Base-by-base conservation (phyloP, 1,284 basidiomycete genomes). In the Sporisorium iseilematis-ciliati region DNA sequence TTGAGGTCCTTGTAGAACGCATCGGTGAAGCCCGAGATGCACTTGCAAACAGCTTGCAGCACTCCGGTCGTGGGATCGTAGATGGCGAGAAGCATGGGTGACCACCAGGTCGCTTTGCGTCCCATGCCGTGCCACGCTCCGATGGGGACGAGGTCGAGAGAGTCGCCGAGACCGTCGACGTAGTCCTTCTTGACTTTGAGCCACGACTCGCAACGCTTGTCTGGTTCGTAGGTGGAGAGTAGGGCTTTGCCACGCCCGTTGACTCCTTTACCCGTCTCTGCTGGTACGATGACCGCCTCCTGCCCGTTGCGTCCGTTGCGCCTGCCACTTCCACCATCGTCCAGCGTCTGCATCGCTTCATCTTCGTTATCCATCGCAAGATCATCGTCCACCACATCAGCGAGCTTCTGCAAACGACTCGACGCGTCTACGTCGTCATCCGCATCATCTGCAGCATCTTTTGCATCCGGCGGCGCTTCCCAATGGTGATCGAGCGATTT, bases 101-200 rank as follows among this genome's bases (percentile, higher is more conserved):
- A 92, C 93, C 94, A 97, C 94, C 94, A 97, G 29, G 90, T 89
- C 10, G 91, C 92, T 86, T 97, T 97, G 38, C 94, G 87, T n/a
- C 95, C 95, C 85, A 91, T 92, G 46, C 95, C 95, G 86, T 95
- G 91, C 93, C 92, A 95, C 20, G 92, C 82, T 2, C 89, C 89
- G 16, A 88, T 80, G 31, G 50, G 70, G 1, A 79, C 78, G 0
- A 82, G 62, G 45, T 82, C 79, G 2, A 82, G 70, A 21, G 77
- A 74, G 52, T 82, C 91, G 31, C 90, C 90, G 33, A 92, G 81
- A 0, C 89, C 90, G 25, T 87, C 87, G 25, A 91, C 89, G 77
- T 92, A 92, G 81, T 92, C 91, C 82, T 92, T 93, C 86, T 95
- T 95, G 35, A 79, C 75, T 53, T 85, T 82, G 60, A 85, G 78